Percentiles rank a stretch among this genome's conserved stretches.
Conservation (phyloP, 1,284 basidiomycete species). For the Ganoderma sinense region DNA sequence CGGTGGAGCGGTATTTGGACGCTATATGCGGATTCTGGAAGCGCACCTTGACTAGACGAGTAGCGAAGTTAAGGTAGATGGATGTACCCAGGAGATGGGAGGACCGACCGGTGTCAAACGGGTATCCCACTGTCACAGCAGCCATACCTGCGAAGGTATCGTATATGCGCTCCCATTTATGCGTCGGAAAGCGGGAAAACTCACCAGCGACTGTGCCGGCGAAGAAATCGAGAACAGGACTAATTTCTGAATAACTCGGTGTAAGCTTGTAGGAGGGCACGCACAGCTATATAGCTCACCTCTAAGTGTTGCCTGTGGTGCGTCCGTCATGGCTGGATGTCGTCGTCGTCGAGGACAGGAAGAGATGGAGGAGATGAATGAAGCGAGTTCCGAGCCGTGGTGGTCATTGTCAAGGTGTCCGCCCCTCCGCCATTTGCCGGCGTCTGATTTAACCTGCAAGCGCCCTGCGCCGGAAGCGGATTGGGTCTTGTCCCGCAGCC, state of each 20-base stretch:
- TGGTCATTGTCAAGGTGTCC: conserved; percentile 12
- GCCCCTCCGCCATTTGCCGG: background rate
- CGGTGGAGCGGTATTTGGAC: conserved; percentile 63
- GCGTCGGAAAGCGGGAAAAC: conserved; percentile 8
- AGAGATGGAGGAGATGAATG: background rate
- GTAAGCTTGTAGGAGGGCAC: background rate
- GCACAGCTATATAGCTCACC: conserved; percentile 2
- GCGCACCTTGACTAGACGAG: conserved; percentile 71
- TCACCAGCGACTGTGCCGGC: conserved; percentile 77
- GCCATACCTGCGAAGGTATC: conserved; percentile 58
- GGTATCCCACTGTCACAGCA: conserved; percentile 71
- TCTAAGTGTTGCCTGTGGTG: conserved; percentile 4
- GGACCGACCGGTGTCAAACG: conserved; percentile 73
- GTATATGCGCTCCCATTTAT: background rate
- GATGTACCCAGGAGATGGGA: background rate
- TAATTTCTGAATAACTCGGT: conserved; percentile 36
- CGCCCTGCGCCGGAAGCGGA: background rate
- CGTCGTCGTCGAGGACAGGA: background rate
- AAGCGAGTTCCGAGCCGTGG: conserved; percentile 10
- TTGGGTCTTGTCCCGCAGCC: background rate
- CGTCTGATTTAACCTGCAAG: background rate
- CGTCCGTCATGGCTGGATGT: conserved; percentile 10
- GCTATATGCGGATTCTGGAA: conserved; percentile 70
- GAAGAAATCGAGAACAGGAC: conserved; percentile 69
- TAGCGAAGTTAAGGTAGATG: background rate